A percentile compares a stretch with the other conserved stretches of the same genome.
These are phyloP conservation scores for Aspergillus sp. DNA, from an alignment of 2,329 filamentous ascomycete species.

Conservation along the genomic window DNA sequence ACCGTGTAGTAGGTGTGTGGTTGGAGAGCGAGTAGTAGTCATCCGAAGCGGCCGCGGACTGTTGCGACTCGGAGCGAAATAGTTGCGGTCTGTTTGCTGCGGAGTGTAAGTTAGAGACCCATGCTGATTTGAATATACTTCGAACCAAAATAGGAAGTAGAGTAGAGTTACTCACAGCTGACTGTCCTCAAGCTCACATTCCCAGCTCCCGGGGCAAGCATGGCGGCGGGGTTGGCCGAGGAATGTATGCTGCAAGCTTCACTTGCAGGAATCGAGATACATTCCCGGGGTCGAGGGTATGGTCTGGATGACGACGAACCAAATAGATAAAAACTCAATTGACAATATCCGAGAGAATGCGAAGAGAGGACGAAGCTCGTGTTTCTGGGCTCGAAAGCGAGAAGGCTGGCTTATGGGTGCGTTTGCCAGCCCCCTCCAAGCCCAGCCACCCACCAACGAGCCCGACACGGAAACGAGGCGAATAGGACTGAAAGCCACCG, in stretches of 20 bases:
- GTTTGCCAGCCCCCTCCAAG: conserved; percentile 19
- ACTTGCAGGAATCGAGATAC: conserved; percentile 19
- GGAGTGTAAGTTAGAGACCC: not conserved
- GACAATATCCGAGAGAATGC: not conserved
- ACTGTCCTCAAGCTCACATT: conserved; percentile 38
- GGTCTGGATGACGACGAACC: not conserved
- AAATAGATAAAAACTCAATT: conserved; percentile 8
- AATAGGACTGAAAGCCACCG: conserved; percentile 7
- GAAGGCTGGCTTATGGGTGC: conserved; percentile 18
- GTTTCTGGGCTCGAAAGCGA: not conserved
- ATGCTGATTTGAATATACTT: not conserved
- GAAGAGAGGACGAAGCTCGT: not conserved
- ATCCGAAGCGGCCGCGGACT: conserved; percentile 50
- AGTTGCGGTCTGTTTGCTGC: conserved; percentile 48
- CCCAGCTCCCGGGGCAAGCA: conserved; percentile 24
- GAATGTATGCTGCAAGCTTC: conserved; percentile 20
- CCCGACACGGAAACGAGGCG: conserved; percentile 4
- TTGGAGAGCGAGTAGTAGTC: conserved; percentile 52
- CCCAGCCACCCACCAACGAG: conserved; percentile 18
- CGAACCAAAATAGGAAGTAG: not conserved
- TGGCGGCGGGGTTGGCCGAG: conserved; percentile 22
- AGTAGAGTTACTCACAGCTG: conserved; percentile 33
- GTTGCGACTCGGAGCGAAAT: conserved; percentile 43
- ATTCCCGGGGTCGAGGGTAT: conserved; percentile 17
- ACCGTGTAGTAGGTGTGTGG: conserved; percentile 36